Evolutionary conservation across 768 basidiomycete genomes (phyloP).

Genomic region (Pisolithus tinctorius): DNA sequence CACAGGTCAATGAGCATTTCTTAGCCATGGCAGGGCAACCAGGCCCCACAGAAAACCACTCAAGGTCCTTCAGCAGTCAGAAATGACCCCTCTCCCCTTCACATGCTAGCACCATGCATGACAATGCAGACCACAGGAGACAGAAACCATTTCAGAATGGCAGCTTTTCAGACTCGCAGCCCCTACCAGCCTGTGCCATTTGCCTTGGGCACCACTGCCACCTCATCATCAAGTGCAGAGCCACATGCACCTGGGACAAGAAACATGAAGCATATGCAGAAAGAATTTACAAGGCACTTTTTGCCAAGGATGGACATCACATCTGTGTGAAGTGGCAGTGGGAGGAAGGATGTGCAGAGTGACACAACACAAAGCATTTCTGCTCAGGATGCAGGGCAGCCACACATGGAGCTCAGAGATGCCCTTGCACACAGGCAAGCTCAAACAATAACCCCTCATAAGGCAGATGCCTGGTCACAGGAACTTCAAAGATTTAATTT

Average conservation of each 20-base stretch:
- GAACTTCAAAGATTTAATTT: neutral
- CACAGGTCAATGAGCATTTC: no score
- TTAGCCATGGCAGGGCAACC: no score
- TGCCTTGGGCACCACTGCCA: conserved; percentile 30
- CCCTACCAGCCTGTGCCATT: conserved; percentile 19
- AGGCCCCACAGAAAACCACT: no score
- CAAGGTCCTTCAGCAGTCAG: no score
- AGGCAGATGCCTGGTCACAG: conserved; percentile 3
- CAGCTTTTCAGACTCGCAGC: neutral
- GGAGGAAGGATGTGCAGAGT: neutral
- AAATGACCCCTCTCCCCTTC: no score
- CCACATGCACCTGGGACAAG: no score
- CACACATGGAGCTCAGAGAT: conserved; percentile 3
- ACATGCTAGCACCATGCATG: no score
- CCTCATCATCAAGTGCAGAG: conserved; percentile 13
- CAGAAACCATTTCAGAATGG: neutral
- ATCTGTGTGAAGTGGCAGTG: conserved; percentile 7
- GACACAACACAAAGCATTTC: conserved; percentile 1
- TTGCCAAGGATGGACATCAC: conserved; percentile 10
- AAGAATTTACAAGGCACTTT: conserved; percentile 1
- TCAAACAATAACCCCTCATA: conserved; percentile 3
- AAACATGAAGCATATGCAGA: neutral
- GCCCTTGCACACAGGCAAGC: conserved; percentile 7
- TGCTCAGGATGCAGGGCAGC: conserved; percentile 7
- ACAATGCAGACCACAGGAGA: neutral